A percentile compares a stretch with the other conserved stretches of the same genome.
Evolutionary conservation across 306 rosid genomes (phyloP).

Genomic region (Cucumis melo): DNA sequence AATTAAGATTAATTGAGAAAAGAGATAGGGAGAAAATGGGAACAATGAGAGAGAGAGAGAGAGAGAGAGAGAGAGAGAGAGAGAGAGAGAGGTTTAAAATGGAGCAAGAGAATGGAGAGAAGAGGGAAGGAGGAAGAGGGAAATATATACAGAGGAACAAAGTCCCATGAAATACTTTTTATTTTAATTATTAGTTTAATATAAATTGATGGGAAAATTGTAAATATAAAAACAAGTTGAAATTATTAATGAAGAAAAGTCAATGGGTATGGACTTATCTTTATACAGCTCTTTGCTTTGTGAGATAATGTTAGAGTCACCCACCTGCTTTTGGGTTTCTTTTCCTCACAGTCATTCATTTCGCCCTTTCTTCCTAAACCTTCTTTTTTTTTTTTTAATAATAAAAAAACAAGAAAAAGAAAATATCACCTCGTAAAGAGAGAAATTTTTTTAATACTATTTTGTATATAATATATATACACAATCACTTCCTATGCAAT

Average conservation of each 20-base stretch:
- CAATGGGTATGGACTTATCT: constrained; percentile 12
- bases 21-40: not conserved
- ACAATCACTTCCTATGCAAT: not conserved
- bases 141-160: constrained; percentile 3
- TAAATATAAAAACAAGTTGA: not conserved
- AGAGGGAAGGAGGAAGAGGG: not conserved
- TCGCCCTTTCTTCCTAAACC: not conserved
- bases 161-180: not conserved
- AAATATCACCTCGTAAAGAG: not conserved
- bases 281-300: not conserved
- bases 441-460: not conserved
- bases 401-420: too few species aligned
- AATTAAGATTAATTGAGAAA: not conserved
- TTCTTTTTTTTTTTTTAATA: too few species aligned
- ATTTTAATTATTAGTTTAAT: not conserved
- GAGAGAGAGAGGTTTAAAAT: not conserved
- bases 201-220: not conserved
- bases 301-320: constrained; percentile 6
- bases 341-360: not conserved
- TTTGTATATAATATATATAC: not conserved
- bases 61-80: not conserved
- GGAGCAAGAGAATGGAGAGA: not conserved
- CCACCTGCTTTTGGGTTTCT: not conserved
- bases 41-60: not conserved
- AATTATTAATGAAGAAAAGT: not conserved